phyloP scores from a whole-genome alignment of 257 asterid species.

The Buddleja alternifolia region DNA sequence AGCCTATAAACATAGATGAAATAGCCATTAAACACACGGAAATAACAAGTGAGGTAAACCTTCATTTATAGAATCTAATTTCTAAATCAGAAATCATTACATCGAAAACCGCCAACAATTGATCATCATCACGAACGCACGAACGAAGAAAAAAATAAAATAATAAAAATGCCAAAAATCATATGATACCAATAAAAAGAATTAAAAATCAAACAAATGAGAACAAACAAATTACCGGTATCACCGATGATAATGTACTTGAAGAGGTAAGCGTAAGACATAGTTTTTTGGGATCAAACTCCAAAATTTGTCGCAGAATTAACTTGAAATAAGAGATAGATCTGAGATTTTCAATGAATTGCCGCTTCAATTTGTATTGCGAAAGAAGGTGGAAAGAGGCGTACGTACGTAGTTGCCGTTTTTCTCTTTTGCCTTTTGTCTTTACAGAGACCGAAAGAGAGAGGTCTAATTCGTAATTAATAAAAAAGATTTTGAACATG shows the following conservation, averaged over 20 bases:
- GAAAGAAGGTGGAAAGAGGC: too few relatives aligned
- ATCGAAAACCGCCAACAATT: not conserved
- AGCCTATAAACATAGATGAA: not conserved
- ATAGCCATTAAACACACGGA: not conserved
- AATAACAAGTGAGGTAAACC: not conserved
- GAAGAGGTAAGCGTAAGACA: constrained; percentile 69
- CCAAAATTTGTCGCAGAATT: constrained; percentile 9
- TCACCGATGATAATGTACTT: constrained; percentile 68
- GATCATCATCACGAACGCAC: not conserved
- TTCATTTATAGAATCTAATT: not conserved
- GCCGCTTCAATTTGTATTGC: not conserved
- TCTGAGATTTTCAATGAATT: constrained; percentile 6
- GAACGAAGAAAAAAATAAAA: not conserved
- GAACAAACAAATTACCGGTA: constrained; percentile 39
- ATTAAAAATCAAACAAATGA: not conserved
- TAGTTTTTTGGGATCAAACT: constrained; percentile 36
- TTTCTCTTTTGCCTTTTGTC: too few relatives aligned
- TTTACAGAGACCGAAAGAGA: too few relatives aligned
- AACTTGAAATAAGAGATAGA: not conserved
- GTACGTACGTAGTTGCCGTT: too few relatives aligned
- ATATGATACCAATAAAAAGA: not conserved
- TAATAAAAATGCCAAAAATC: not conserved
- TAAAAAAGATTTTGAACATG: too few relatives aligned
- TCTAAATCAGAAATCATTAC: constrained; percentile 23
- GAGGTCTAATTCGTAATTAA: too few relatives aligned